phyloP scores from a whole-genome alignment of 768 basidiomycete genomes.

The Lactifluus piperatus region DNA sequence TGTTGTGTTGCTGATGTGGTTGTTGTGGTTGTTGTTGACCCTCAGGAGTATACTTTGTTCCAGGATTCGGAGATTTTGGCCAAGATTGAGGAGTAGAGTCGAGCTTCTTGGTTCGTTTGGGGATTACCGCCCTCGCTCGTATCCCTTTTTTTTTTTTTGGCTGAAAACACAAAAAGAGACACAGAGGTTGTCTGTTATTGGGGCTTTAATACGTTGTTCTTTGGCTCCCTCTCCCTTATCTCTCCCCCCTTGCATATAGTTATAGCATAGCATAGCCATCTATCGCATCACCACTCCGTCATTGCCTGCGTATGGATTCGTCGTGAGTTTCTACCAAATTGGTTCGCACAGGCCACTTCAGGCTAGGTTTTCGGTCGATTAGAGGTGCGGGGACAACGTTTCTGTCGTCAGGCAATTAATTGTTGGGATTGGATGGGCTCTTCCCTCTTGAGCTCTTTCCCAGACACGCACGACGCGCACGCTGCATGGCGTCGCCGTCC shows the following conservation, averaged over 20 bases:
- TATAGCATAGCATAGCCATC: conserved; percentile 2
- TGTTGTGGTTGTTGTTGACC: background rate
- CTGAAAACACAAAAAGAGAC: background rate
- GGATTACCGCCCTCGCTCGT: too few species aligned
- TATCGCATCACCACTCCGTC: conserved; percentile 3
- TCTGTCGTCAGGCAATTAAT: too few species aligned
- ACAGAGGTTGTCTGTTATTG: conserved; percentile 1
- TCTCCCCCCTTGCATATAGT: background rate
- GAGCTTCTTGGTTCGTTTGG: too few species aligned
- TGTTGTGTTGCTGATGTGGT: background rate
- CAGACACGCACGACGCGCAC: too few species aligned
- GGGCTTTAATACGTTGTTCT: background rate
- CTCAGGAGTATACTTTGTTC: conserved; percentile 97
- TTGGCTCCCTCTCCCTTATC: too few species aligned
- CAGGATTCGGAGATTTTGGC: conserved; percentile 93
- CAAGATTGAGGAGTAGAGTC: conserved; percentile 78
- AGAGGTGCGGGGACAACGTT: too few species aligned
- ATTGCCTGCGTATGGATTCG: background rate
- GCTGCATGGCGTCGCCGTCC: too few species aligned
- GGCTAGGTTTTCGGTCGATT: too few species aligned
- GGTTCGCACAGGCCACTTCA: too few species aligned
- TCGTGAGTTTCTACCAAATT: background rate
- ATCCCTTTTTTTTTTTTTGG: background rate
- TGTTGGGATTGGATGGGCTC: too few species aligned
- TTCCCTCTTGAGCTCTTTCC: too few species aligned